Percentiles rank a stretch among this genome's conserved stretches.
phyloP scores from a whole-genome alignment of 1,284 basidiomycete species.

The Boletus mariae region DNA sequence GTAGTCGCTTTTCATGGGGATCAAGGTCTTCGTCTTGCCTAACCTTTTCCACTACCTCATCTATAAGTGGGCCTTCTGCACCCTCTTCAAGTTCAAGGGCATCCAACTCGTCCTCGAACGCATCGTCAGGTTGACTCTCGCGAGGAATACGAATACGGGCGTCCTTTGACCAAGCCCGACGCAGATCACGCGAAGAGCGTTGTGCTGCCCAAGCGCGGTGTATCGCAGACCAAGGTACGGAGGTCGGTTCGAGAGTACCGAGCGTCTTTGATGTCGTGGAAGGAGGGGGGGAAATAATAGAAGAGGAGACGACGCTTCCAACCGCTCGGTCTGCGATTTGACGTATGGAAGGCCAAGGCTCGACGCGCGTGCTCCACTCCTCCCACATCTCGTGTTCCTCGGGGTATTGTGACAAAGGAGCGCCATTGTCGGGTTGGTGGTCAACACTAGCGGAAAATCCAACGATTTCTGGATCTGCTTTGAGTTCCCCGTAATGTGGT shows the following conservation, averaged over 20 bases:
- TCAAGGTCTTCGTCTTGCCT: constrained; percentile 74
- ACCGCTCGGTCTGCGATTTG: constrained; percentile 71
- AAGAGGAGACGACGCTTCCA: constrained; percentile 55
- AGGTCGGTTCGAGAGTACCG: constrained; percentile 48
- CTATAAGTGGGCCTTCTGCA: constrained; percentile 38
- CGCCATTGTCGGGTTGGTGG: background rate
- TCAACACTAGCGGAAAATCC: constrained; percentile 15
- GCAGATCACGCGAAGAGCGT: constrained; percentile 45
- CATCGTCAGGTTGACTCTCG: constrained; percentile 40
- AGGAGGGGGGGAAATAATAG: constrained; percentile 17
- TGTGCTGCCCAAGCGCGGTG: constrained; percentile 60
- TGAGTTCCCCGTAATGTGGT: constrained; percentile 15
- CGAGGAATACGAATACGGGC: constrained; percentile 40
- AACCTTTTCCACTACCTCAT: constrained; percentile 72
- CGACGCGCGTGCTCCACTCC: constrained; percentile 66
- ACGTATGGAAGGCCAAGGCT: constrained; percentile 64
- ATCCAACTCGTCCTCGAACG: constrained; percentile 36
- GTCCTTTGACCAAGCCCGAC: constrained; percentile 61
- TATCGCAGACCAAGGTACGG: constrained; percentile 62
- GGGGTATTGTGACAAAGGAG: constrained; percentile 13
- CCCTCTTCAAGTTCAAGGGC: constrained; percentile 33
- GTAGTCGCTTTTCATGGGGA: constrained; percentile 69
- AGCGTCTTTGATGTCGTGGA: constrained; percentile 28
- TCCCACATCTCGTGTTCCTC: constrained; percentile 55
- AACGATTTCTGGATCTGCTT: constrained; percentile 15